Base-by-base conservation (phyloP, 768 basidiomycete genomes). In the Lactarius evosmus region DNA sequence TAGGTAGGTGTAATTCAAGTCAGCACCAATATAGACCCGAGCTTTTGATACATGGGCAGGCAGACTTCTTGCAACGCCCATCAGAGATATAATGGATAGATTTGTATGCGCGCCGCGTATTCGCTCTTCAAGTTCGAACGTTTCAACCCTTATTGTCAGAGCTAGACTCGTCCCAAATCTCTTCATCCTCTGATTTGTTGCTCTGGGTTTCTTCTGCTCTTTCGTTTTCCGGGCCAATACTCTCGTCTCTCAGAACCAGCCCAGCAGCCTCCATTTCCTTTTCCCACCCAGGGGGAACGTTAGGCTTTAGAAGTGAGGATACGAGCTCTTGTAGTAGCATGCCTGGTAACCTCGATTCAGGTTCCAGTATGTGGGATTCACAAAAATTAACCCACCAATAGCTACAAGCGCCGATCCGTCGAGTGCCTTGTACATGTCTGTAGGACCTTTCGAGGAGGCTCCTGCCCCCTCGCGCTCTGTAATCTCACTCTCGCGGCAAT, bases 331-430 rank as follows among this genome's bases (percentile, higher is more conserved):
- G 88, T 17, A 90, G 73, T 25, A 90, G 72, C 76, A 91, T 84
- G 1, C 88, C 89, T 88, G 16, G 12, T 55, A 44, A 44, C 29
- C 29, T 25, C 14, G 44, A 41, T 12, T 34, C 29, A 56, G 14
- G 17, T 38, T 33, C 8, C n/a, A 2, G 38, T 38, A 27, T 64
- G 19, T 33, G 6, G 30, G 22, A 29, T 29, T 53, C 22, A 25
- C 16, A 14, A 55, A 27, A 30, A n/a, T 9, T 53, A 29, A 74
- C 79, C 27, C 36, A 89, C 90, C 88, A 66, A 92, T 78, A 3
- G 83, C 88, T 73, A 91, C 78, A 50, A 91, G 78, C 4, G 88
- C 87, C 11, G 86, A 85, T 4, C 90, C 90, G 68, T 90, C 86
- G 65, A 90, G 78, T 3, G 82, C 78, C 69, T 82, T 88, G 72